These are phyloP conservation scores for Saccharomyces kudriavzevii DNA, from an alignment of 805 yeast genomes.

Conservation along the genomic window DNA sequence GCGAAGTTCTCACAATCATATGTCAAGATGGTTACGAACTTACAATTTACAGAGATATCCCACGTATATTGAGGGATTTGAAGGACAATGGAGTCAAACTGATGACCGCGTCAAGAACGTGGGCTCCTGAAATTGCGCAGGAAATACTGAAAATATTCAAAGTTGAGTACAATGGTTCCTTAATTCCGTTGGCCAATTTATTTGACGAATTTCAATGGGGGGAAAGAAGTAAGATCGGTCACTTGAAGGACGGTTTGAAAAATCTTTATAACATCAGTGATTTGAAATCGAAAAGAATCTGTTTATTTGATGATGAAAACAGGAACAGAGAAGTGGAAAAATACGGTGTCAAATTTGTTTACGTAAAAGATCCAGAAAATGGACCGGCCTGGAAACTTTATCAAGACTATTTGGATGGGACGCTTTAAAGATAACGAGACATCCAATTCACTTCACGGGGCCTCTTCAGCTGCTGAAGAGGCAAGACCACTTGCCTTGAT, in stretches of 20 bases:
- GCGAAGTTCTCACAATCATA: conserved; percentile 25
- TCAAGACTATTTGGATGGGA: conserved; percentile 31
- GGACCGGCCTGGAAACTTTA: conserved; percentile 55
- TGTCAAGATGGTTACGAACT: conserved; percentile 43
- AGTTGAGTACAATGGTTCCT: conserved; percentile 36
- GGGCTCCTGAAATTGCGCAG: conserved; percentile 69
- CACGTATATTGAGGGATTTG: conserved; percentile 49
- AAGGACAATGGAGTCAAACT: conserved; percentile 40
- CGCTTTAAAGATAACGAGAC: neutral
- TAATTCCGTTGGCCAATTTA: conserved; percentile 23
- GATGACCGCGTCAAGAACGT: conserved; percentile 72
- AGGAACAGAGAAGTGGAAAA: conserved; percentile 69
- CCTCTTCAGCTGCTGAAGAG: neutral
- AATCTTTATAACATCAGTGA: conserved; percentile 42
- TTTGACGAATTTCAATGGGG: conserved; percentile 67
- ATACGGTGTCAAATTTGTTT: conserved; percentile 63
- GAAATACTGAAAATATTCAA: conserved; percentile 47
- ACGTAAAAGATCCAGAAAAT: conserved; percentile 46
- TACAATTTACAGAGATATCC: conserved; percentile 60
- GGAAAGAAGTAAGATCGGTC: conserved; percentile 48
- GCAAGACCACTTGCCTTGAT: neutral
- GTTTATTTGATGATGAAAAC: conserved; percentile 69
- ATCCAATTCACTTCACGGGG: too few species aligned
- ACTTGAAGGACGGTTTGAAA: conserved; percentile 48
- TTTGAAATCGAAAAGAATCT: conserved; percentile 36